Base-by-base conservation (phyloP, 169 alveolate genomes). In the Neospora caninum region DNA sequence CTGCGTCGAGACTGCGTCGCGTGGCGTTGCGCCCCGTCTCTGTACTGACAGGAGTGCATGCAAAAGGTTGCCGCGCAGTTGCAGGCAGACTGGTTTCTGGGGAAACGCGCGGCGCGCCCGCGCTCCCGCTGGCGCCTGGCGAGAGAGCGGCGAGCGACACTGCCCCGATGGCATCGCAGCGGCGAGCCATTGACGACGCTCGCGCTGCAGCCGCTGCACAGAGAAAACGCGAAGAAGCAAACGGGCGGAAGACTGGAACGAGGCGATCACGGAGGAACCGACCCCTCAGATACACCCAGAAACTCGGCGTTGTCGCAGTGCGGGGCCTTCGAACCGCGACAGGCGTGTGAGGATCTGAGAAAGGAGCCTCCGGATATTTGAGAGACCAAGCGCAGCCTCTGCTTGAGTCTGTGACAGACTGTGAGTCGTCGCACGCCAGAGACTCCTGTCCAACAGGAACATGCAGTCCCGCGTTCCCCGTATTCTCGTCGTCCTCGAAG, bases 121-220 rank as follows among this genome's bases (percentile, higher is more conserved):
- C 16, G 31, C n/a, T 64, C 34, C 31, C 20, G 4, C n/a, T 22
- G 31, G 73, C 7, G 16, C 20, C 31, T 64, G 73, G 73, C 4
- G 73, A 64, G 13, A 78, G 45, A 2, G 86, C 1, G 29, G 89
- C 27, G 7, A 82, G 89, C 53, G 89, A 41, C 2, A 82, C 89
- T 42, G 89, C 53, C 31, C 89, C 89, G 31, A 82, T 82, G 34
- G 20, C 67, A 31, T 82, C 89, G 64, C 89, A 82, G 89, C 89
- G 89, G 38, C 89, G 89, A 38, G 38, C 29, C 64, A 82, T 82
- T 0, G 69, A 16, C 4, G 10, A 42, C 89, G n/a, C 43, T 13
- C 64, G 89, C 39, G 64, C 89, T 22, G 89, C 89, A 36, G 89
- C 89, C 13, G 89, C 89, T 82, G 89, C 53, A 82, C 25, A 20